phyloP scores from a whole-genome alignment of 2,329 filamentous ascomycete species.

The Sphaerulina vaccinii region DNA sequence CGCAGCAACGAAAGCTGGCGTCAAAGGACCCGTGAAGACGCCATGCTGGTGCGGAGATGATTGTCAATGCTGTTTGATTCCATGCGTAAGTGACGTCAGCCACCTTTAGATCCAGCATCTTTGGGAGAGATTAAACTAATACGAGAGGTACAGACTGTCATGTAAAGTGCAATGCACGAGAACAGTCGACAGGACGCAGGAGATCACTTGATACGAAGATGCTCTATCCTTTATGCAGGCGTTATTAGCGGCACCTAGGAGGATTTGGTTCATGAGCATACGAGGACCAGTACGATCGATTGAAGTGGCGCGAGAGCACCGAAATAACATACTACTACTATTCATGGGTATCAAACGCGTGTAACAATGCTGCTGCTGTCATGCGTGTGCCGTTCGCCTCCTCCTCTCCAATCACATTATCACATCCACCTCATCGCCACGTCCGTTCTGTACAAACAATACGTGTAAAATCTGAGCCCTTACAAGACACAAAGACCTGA shows the following conservation, averaged over 20 bases:
- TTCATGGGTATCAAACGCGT: too few species aligned
- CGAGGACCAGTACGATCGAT: too few species aligned
- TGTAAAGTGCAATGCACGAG: background rate
- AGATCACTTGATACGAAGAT: background rate
- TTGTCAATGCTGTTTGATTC: slow-evolving; percentile 24
- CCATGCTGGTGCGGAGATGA: slow-evolving; percentile 37
- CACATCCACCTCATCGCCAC: too few species aligned
- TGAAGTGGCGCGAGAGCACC: too few species aligned
- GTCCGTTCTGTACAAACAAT: background rate
- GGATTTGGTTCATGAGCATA: background rate
- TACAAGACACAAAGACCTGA: background rate
- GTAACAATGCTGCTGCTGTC: too few species aligned
- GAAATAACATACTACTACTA: too few species aligned
- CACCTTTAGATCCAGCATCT: too few species aligned
- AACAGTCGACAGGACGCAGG: background rate
- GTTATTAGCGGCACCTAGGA: background rate
- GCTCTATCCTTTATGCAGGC: too few species aligned
- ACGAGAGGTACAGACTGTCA: slow-evolving; percentile 2
- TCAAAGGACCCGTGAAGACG: slow-evolving; percentile 32
- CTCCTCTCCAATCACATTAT: too few species aligned
- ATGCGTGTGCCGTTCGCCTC: too few species aligned
- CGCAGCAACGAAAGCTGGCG: slow-evolving; percentile 21
- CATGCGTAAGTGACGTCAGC: slow-evolving; percentile 20
- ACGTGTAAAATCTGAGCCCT: too few species aligned
- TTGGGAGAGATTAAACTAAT: background rate